Base-by-base conservation (phyloP, 768 basidiomycete genomes). In the Fistulinella prunicolor region DNA sequence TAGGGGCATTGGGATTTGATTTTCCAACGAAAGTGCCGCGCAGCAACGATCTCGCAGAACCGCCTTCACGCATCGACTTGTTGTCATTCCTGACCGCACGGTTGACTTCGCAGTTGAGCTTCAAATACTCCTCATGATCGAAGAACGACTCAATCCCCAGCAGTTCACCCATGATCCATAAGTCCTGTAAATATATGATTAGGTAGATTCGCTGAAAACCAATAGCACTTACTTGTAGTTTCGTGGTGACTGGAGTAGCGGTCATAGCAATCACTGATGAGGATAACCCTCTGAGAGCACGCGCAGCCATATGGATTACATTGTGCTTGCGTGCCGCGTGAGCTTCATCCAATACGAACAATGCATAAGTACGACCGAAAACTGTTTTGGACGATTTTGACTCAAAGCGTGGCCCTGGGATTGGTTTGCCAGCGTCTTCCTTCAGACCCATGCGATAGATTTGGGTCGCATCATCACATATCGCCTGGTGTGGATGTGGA, bases 131-230 rank as follows among this genome's bases (percentile, higher is more conserved):
- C 26, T 28, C 26, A 10, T 28, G 26, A 28, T 37, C 1, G 0
- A 6, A 6, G 8, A 47, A 22, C 1, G 1, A 0, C 0, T 1
- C 2, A 0, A 47, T 48, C 0, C 32, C 47, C 30, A 52, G 22
- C 3, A 44, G 5, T 2, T 21, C 9, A 1, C 51, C 47, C 7
- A 52, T 44, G 1, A 52, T 24, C 51, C 51, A 52, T 9, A 52
- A 16, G 23, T 52, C 42, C 46, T 52, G 13, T 10, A 12, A 2
- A 8, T 20, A 3, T 16, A 13, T 34, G 6, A 21, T 28, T 28
- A 28, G 26, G 6, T 10, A 28, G 10, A 28, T 28, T 6, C 26
- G 19, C 17, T 26, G 24, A 24, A 14, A 20, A 10, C 16, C 29
- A 9, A 22, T 13, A 32, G 10, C 4, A 8, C 40, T 4, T 19